These are phyloP conservation scores for Chlorella sp. DNA, from an alignment of 139 green algal species.

Conservation along the genomic window DNA sequence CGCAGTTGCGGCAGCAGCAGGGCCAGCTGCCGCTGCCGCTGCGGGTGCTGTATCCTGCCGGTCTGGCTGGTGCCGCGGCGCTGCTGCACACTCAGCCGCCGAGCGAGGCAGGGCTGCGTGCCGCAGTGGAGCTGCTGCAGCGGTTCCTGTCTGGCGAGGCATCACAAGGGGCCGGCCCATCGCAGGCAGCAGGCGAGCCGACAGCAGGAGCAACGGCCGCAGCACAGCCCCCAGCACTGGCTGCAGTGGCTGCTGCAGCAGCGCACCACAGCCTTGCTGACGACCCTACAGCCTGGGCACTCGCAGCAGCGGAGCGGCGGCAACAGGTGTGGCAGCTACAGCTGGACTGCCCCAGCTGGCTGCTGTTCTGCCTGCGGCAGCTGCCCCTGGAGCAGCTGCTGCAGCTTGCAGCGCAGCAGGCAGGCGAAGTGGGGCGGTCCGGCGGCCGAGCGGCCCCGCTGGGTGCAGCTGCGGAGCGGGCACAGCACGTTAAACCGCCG, in stretches of 20 bases:
- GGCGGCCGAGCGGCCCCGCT: background rate
- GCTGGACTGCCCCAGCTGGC: conserved; percentile 14
- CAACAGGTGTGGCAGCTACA: conserved; percentile 11
- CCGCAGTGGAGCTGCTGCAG: background rate
- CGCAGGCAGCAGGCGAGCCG: background rate
- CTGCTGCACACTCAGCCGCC: conserved; percentile 6
- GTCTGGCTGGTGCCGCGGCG: background rate
- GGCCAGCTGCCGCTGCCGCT: conserved; percentile 3
- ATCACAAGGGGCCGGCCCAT: background rate
- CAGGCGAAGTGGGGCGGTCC: background rate
- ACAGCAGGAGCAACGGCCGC: background rate
- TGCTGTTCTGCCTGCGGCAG: conserved; percentile 7
- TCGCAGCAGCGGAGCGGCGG: background rate
- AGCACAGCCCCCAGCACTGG: background rate
- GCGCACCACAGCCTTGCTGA: no score
- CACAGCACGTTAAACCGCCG: background rate
- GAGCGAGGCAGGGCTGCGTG: background rate
- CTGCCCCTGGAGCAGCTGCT: conserved; percentile 8
- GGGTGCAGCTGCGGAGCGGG: background rate
- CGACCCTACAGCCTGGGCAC: no score
- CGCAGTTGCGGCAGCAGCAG: background rate
- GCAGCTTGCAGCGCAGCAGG: background rate
- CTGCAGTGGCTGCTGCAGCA: background rate
- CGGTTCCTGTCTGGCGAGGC: background rate
- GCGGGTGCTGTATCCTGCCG: conserved; percentile 9